Percentiles rank a stretch among this genome's conserved stretches.
phyloP scores from a whole-genome alignment of 202 grass and related monocot species.

The Panicum hallii region DNA sequence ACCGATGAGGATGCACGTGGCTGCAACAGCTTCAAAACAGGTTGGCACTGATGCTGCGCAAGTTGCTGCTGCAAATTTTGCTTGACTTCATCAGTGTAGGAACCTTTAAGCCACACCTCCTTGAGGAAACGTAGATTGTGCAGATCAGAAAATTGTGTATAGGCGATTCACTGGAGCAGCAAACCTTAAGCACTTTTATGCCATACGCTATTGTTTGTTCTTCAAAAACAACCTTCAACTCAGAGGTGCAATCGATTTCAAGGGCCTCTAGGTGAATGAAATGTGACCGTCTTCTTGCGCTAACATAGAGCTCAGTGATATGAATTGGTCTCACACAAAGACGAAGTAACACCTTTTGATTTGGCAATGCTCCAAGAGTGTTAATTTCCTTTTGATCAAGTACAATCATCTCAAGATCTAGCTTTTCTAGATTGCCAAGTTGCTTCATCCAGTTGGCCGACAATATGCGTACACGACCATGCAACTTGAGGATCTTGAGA shows the following conservation, averaged over 20 bases:
- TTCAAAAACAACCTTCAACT: too few species aligned
- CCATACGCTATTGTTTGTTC: too few species aligned
- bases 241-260: not conserved
- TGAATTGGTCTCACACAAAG: not conserved
- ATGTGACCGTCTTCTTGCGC: too few species aligned
- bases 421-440: rapidly evolving
- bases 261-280: not conserved
- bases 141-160: too few species aligned
- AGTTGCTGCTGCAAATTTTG: not conserved
- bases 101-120: not conserved
- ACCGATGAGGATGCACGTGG: too few species aligned
- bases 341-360: not conserved
- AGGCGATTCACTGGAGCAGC: not conserved
- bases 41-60: not conserved
- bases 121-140: too few species aligned
- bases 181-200: too few species aligned
- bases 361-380: not conserved
- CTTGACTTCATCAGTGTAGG: not conserved
- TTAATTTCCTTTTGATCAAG: not conserved
- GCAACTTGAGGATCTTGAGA: not conserved
- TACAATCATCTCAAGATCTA: not conserved
- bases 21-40: not conserved
- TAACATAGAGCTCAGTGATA: too few species aligned
- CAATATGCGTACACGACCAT: not conserved
- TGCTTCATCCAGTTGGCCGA: not conserved